Percentiles rank a stretch among this genome's conserved stretches.
phyloP scores from a whole-genome alignment of 2,329 filamentous ascomycete species.

The Ophiostoma sp. region DNA sequence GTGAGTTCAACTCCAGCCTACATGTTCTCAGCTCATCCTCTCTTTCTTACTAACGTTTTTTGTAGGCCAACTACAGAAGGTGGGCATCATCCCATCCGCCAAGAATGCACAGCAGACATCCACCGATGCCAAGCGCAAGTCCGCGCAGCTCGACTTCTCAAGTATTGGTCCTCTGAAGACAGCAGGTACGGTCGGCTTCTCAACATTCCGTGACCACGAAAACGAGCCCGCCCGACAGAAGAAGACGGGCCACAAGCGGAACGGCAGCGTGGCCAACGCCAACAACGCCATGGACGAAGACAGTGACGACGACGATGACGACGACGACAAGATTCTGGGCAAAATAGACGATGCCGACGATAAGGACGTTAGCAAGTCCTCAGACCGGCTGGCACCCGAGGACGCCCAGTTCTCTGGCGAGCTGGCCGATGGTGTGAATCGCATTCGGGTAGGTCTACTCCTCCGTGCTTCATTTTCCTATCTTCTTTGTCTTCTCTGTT shows the following conservation, averaged over 20 bases:
- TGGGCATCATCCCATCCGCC: constrained; percentile 76
- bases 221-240: constrained; percentile 59
- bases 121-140: constrained; percentile 71
- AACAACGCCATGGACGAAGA: constrained; percentile 65
- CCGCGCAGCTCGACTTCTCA: constrained; percentile 80
- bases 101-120: constrained; percentile 65
- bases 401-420: constrained; percentile 72
- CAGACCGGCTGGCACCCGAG: constrained; percentile 64
- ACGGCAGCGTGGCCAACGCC: constrained; percentile 49
- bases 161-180: constrained; percentile 81
- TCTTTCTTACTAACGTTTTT: constrained; percentile 6
- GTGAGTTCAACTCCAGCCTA: constrained; percentile 62
- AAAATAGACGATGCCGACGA: constrained; percentile 67
- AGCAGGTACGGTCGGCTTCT: constrained; percentile 85
- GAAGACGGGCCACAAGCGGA: constrained; percentile 58
- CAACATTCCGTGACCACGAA: constrained; percentile 84
- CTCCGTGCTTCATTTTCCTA: constrained; percentile 27
- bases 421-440: constrained; percentile 75
- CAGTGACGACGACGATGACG: constrained; percentile 68
- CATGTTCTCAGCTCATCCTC: too few species aligned
- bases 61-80: constrained; percentile 89
- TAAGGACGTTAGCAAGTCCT: constrained; percentile 52
- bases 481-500: not conserved
- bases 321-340: constrained; percentile 48
- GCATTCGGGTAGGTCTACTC: constrained; percentile 67